These are phyloP conservation scores for Chionographis japonica DNA, from an alignment of 106 monocot species.

Conservation along the genomic window DNA sequence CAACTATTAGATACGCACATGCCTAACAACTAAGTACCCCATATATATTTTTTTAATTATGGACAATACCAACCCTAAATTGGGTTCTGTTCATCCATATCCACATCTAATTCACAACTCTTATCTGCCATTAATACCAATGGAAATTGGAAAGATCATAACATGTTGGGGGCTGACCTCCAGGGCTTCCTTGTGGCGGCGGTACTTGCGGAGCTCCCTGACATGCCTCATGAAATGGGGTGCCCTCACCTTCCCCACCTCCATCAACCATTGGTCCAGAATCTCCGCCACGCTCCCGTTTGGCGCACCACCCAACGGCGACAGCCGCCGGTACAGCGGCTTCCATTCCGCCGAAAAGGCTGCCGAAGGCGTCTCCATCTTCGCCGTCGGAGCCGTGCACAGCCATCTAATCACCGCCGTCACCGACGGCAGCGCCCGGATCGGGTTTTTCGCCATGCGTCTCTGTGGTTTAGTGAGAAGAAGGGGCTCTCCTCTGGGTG, in stretches of 20 bases:
- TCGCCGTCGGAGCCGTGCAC: conserved; percentile 14
- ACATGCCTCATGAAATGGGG: conserved; percentile 37
- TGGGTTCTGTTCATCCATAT: no score
- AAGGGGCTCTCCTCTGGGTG: no score
- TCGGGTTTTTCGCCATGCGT: neutral
- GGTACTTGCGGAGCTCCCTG: conserved; percentile 51
- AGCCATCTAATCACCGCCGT: conserved; percentile 12
- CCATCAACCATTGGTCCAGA: conserved; percentile 61
- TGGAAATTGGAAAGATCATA: neutral
- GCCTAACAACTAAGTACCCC: no score
- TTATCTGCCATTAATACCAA: no score
- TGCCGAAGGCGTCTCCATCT: neutral
- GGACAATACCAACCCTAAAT: no score
- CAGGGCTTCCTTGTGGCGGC: conserved; percentile 45
- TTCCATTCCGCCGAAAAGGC: neutral
- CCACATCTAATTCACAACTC: no score
- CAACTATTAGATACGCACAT: no score
- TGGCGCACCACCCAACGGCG: conserved; percentile 38
- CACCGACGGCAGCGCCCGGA: neutral
- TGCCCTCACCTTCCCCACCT: conserved; percentile 29
- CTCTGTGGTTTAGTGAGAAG: neutral
- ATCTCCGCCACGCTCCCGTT: conserved; percentile 52
- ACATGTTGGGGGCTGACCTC: conserved; percentile 21
- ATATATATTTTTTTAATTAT: no score
- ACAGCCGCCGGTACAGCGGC: conserved; percentile 47